Evolutionary conservation across 2,329 filamentous ascomycete genomes (phyloP).

Genomic region (Fusarium stilboides): DNA sequence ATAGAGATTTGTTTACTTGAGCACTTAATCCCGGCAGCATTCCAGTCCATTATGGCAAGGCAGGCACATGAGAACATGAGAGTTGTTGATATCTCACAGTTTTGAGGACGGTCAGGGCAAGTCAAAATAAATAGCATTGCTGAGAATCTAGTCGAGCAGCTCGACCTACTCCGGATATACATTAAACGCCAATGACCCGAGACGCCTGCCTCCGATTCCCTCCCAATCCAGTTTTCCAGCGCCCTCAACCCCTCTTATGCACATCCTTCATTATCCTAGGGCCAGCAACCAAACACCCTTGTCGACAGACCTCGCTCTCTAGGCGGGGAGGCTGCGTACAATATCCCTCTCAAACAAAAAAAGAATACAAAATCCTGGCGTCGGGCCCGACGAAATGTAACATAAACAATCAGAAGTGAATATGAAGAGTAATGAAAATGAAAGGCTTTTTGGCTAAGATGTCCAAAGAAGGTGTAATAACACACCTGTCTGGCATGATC

Average conservation of each 20-base stretch:
- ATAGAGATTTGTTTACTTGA: too few relatives aligned
- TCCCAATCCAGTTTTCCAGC: slow-evolving; percentile 34
- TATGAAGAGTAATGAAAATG: slow-evolving; percentile 9
- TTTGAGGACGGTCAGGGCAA: not conserved
- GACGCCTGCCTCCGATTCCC: slow-evolving; percentile 38
- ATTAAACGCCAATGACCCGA: slow-evolving; percentile 44
- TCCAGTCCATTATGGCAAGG: not conserved
- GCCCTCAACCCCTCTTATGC: slow-evolving; percentile 36
- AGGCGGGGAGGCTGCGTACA: slow-evolving; percentile 16
- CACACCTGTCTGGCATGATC: slow-evolving; percentile 29
- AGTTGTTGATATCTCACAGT: not conserved
- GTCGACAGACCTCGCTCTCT: slow-evolving; percentile 26
- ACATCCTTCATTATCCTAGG: slow-evolving; percentile 42
- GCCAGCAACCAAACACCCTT: slow-evolving; percentile 25
- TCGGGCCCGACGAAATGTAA: slow-evolving; percentile 43
- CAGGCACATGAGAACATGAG: not conserved
- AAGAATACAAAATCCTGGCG: slow-evolving; percentile 42
- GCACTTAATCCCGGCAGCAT: too few relatives aligned
- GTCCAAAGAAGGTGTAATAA: slow-evolving; percentile 34
- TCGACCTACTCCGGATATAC: slow-evolving; percentile 47
- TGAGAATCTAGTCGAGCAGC: slow-evolving; percentile 44
- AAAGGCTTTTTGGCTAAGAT: slow-evolving; percentile 35
- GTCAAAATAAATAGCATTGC: slow-evolving; percentile 44
- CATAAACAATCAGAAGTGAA: slow-evolving; percentile 27
- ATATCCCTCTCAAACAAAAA: slow-evolving; percentile 12